Base-by-base conservation (phyloP, 2,329 filamentous ascomycete genomes). In the Arachnomyces sp. region DNA sequence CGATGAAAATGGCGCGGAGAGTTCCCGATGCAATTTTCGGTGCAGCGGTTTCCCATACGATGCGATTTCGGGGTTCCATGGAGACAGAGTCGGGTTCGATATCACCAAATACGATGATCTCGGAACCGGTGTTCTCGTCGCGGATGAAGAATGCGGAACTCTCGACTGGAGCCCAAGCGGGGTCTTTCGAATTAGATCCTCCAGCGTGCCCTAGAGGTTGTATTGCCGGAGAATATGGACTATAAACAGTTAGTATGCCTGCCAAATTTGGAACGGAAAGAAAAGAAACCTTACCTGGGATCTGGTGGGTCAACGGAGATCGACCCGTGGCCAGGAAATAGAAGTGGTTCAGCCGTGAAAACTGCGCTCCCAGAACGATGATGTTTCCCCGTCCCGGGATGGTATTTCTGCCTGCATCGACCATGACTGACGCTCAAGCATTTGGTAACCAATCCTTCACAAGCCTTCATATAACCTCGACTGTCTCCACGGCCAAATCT, bases 141-240 rank as follows among this genome's bases (percentile, higher is more conserved):
- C 86, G 83, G 48, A 98, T 84, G 61, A 98, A 96, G 63, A 89
- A 96, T 0, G 87, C 90, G 13, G 88, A 92, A 47, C 86, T 94
- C 58, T 95, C 87, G 44, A 60, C 65, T 17, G 50, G 60, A 43
- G 56, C 54, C 43, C 49, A 45, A 6, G 31, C 44, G 36, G 43
- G 40, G n/a, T 28, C 54, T 39, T 53, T 56, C 14, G 31, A 16
- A 33, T 43, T 44, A 18, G 29, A 41, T 6, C 41, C 42, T 2
- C 43, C 33, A 17, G 54, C 25, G 28, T 41, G 49, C 5, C 36
- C n/a, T 61, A 49, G 15, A 36, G 38, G 20, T 32, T 43, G 40
- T n/a, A 28, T n/a, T 25, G 50, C 49, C 1, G 58, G 56, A 3
- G 59, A 58, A 39, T 54, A 60, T 16, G 52, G 49, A n/a, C 57